These are phyloP conservation scores for Dendrobium chrysotoxum DNA, from an alignment of 106 monocot genomes.

Conservation along the genomic window DNA sequence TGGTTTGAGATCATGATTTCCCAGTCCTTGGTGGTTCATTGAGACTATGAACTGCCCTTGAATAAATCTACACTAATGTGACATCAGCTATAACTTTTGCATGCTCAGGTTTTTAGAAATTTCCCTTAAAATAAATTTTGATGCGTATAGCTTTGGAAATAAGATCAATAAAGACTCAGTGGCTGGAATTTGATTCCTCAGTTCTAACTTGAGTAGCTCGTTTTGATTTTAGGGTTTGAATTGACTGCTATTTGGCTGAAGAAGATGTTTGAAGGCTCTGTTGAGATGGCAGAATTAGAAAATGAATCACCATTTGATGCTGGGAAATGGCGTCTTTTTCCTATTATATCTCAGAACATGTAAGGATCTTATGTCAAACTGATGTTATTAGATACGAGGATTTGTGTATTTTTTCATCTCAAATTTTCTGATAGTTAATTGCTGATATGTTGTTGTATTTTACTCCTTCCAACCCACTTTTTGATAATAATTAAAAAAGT, in stretches of 20 bases:
- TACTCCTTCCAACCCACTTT: not conserved
- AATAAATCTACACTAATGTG: not conserved
- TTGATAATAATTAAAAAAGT: not conserved
- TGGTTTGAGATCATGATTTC: not conserved
- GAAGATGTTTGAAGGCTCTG: slow-evolving; percentile 54
- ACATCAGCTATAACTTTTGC: not conserved
- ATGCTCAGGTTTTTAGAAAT: not conserved
- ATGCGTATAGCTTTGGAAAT: not conserved
- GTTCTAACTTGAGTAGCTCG: not conserved
- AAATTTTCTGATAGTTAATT: not conserved
- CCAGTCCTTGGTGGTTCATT: not conserved
- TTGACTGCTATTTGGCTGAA: slow-evolving; percentile 61
- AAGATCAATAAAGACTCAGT: not conserved
- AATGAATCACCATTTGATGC: slow-evolving; percentile 94
- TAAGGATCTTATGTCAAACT: slow-evolving; percentile 26
- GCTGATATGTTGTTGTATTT: not conserved
- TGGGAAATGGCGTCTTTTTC: slow-evolving; percentile 68
- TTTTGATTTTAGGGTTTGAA: slow-evolving; percentile 62
- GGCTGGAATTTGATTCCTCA: not conserved
- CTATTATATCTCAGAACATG: slow-evolving; percentile 58
- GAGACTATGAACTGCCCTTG: not conserved
- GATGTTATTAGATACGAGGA: not conserved
- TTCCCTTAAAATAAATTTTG: not conserved
- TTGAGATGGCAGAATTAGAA: slow-evolving; percentile 94
- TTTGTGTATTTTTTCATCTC: slow-evolving; percentile 1